Evolutionary conservation across 192 early-diverging fungal genomes (phyloP), one percentile per base, ranked within the genome.

Genomic region (Gorgonomyces haynaldii): DNA sequence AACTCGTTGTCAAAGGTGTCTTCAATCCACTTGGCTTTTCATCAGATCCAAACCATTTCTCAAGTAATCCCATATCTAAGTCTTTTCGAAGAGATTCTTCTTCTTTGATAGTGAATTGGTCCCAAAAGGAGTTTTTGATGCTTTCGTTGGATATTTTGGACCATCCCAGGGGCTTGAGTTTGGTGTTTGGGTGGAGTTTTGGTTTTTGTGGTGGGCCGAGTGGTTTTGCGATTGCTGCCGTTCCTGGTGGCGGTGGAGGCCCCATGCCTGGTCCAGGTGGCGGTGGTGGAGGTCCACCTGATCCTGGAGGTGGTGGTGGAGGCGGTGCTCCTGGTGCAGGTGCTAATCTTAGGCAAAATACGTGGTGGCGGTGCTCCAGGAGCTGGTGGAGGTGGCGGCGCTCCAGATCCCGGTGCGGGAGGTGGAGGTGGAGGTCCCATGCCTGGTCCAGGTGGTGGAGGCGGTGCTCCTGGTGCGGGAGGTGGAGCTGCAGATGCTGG

Each of bases 1-100:
- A 65, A 22, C 64, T 62, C 65, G 31, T 62, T 65, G 3, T 19
- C 16, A 20, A 21, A n/a, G 7, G 44, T 9, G 16, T 37, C 30
- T 7, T 8, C 44, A 37, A 39, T 4, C 27, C 16, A 5, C 48
- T 25, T 3, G 4, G 28, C 4, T 9, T 12, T 4, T 44, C 41
- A 6, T 31, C 15, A 50, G 6, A 10, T 29, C 22, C 2, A 58
- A 16, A 7, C 54, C 3, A 5, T n/a, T 15, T 39, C n/a, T 39
- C 9, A 61, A 16, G 10, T 56, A 64, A 20, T n/a, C n/a, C n/a
- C n/a, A n/a, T n/a, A n/a, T n/a, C n/a, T n/a, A n/a, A n/a, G n/a
- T n/a, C n/a, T n/a, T n/a, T n/a, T n/a, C n/a, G n/a, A n/a, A n/a
- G n/a, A n/a, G n/a, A n/a, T n/a, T n/a, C n/a, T n/a, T n/a, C n/a